Evolutionary conservation across 495 filamentous ascomycete species (phyloP).

Genomic region (Podospora sp.): DNA sequence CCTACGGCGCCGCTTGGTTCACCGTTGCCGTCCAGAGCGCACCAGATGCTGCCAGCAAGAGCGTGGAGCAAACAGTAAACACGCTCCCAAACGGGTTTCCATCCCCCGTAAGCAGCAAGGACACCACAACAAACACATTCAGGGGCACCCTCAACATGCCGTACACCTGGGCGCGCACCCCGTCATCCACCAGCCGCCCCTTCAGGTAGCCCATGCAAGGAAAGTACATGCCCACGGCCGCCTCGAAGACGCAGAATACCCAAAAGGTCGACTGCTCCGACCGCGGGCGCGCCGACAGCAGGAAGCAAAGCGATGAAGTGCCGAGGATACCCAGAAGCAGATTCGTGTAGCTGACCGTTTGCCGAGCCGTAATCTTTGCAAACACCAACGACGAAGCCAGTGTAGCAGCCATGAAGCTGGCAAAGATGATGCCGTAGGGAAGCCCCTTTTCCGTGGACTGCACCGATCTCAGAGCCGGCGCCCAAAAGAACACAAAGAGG

Average conservation of each 20-base stretch:
- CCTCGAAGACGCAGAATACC: constrained; percentile 57
- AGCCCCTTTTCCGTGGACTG: constrained; percentile 38
- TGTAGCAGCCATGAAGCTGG: constrained; percentile 59
- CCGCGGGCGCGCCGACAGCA: constrained; percentile 42
- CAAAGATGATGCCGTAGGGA: constrained; percentile 60
- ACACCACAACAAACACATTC: constrained; percentile 57
- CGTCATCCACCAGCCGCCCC: constrained; percentile 52
- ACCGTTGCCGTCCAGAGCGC: constrained; percentile 40
- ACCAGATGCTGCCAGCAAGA: constrained; percentile 38
- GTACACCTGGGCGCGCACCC: constrained; percentile 55
- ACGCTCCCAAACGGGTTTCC: constrained; percentile 38
- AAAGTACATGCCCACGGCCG: constrained; percentile 57
- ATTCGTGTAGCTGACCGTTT: constrained; percentile 30
- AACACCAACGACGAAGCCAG: constrained; percentile 53
- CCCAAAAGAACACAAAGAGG: constrained; percentile 62
- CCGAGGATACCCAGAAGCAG: constrained; percentile 44
- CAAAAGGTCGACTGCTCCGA: constrained; percentile 53
- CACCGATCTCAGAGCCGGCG: constrained; percentile 50
- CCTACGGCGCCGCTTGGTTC: not conserved
- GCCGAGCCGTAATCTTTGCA: constrained; percentile 40
- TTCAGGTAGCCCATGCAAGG: constrained; percentile 55
- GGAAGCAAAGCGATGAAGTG: constrained; percentile 40
- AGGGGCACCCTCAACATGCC: constrained; percentile 55
- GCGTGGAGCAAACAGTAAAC: constrained; percentile 41
- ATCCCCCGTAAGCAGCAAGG: constrained; percentile 48